Conservation (phyloP, 768 basidiomycete species). For the Kwoniella dendrophila region DNA sequence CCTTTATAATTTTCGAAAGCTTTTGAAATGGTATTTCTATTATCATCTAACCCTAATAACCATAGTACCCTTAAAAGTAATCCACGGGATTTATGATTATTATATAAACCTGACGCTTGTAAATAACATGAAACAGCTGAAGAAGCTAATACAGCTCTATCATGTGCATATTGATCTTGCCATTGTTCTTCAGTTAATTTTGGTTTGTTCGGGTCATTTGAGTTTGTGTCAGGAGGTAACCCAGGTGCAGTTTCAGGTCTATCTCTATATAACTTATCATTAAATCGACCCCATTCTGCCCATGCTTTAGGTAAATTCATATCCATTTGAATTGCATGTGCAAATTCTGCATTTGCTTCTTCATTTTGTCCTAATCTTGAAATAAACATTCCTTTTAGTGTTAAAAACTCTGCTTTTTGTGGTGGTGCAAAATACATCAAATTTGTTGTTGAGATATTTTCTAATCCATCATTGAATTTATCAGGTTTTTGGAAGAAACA, state of each 20-base stretch:
- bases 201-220: constrained; percentile 49
- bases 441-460: constrained; percentile 99
- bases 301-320: constrained; percentile 93
- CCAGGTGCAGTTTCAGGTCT: constrained; percentile 59
- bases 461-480: constrained; percentile 88
- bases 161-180: constrained; percentile 38
- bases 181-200: constrained; percentile 49
- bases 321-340: constrained; percentile 94
- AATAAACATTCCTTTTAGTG: constrained; percentile 98
- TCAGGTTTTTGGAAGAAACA: constrained; percentile 96
- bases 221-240: constrained; percentile 47
- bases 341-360: constrained; percentile 88
- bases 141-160: constrained; percentile 65
- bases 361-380: constrained; percentile 80
- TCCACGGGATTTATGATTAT: constrained; percentile 87
- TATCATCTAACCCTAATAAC: constrained; percentile 91
- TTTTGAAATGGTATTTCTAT: constrained; percentile 52
- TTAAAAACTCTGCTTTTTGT: constrained; percentile 98
- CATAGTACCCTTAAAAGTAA: constrained; percentile 91
- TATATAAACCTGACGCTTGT: constrained; percentile 93
- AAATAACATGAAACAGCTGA: constrained; percentile 97
- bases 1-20: constrained; percentile 91
- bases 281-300: constrained; percentile 97
- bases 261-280: constrained; percentile 91
- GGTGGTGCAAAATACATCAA: constrained; percentile 91